Conservation (phyloP, 768 basidiomycete species). For the Pholiota microspora region DNA sequence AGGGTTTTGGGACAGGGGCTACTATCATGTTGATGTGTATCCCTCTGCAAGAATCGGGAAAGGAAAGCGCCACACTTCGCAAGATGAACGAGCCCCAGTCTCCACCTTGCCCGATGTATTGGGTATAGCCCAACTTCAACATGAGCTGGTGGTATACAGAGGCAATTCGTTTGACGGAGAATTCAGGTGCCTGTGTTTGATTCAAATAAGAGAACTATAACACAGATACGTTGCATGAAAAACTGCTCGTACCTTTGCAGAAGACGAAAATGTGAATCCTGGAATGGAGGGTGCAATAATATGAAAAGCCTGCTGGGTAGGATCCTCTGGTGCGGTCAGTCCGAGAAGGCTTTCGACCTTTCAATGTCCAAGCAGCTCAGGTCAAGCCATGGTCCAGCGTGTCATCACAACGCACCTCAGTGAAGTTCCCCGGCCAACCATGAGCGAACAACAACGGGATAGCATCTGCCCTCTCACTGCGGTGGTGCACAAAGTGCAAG, state of each 20-base stretch:
- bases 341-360: slow-evolving; percentile 29
- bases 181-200: slow-evolving; percentile 24
- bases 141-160: slow-evolving; percentile 32
- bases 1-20: slow-evolving; percentile 22
- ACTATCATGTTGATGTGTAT: slow-evolving; percentile 28
- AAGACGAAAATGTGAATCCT: slow-evolving; percentile 31
- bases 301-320: slow-evolving; percentile 30
- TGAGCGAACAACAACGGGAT: slow-evolving; percentile 56
- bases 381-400: neutral
- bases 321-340: slow-evolving; percentile 26
- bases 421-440: slow-evolving; percentile 46
- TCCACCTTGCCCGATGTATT: slow-evolving; percentile 31
- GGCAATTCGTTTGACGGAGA: slow-evolving; percentile 22
- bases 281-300: slow-evolving; percentile 31
- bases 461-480: slow-evolving; percentile 35
- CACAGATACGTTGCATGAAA: too few species aligned
- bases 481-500: slow-evolving; percentile 53
- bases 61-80: slow-evolving; percentile 24
- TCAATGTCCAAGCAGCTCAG: too few species aligned
- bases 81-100: slow-evolving; percentile 32
- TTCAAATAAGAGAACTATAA: neutral
- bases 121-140: slow-evolving; percentile 28
- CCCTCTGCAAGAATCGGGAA: slow-evolving; percentile 24
- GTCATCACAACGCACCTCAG: slow-evolving; percentile 25
- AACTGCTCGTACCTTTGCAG: slow-evolving; percentile 25